These are phyloP conservation scores for Melanopsichium pennsylvanicum DNA, from an alignment of 1,284 basidiomycete genomes.

Conservation along the genomic window DNA sequence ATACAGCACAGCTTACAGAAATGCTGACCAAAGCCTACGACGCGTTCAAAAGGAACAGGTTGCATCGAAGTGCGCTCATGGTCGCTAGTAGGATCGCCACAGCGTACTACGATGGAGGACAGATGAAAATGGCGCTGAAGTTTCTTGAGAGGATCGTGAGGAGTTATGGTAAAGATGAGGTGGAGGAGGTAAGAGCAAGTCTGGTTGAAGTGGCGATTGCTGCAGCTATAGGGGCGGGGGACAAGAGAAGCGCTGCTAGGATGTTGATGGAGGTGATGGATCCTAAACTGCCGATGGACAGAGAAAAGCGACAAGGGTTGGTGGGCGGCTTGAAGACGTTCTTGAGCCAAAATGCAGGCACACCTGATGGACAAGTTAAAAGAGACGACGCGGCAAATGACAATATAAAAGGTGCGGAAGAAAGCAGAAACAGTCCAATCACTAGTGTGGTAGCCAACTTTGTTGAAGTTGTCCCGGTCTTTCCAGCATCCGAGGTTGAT, in stretches of 20 bases:
- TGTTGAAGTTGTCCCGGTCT: constrained; percentile 1
- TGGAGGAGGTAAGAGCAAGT: constrained; percentile 5
- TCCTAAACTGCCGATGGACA: background rate
- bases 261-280: constrained; percentile 25
- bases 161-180: constrained; percentile 42
- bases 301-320: constrained; percentile 1
- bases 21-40: constrained; percentile 54
- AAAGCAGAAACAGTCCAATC: too few relatives aligned
- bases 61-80: constrained; percentile 31
- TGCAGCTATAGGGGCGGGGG: constrained; percentile 17
- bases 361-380: too few relatives aligned
- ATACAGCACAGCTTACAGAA: constrained; percentile 46
- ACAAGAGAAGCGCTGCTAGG: constrained; percentile 11
- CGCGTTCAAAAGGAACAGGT: constrained; percentile 27
- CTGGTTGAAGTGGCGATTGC: constrained; percentile 28
- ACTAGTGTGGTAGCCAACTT: background rate
- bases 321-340: constrained; percentile 12
- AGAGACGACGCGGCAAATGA: too few relatives aligned
- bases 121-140: constrained; percentile 47
- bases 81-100: constrained; percentile 51
- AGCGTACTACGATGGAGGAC: constrained; percentile 37
- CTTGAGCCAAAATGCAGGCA: background rate
- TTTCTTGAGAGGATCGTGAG: constrained; percentile 54
- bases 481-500: constrained; percentile 16
- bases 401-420: background rate